Percentiles rank a stretch among this genome's conserved stretches.
These are phyloP conservation scores for Panellus pusillus DNA, from an alignment of 768 basidiomycete genomes.

Conservation along the genomic window DNA sequence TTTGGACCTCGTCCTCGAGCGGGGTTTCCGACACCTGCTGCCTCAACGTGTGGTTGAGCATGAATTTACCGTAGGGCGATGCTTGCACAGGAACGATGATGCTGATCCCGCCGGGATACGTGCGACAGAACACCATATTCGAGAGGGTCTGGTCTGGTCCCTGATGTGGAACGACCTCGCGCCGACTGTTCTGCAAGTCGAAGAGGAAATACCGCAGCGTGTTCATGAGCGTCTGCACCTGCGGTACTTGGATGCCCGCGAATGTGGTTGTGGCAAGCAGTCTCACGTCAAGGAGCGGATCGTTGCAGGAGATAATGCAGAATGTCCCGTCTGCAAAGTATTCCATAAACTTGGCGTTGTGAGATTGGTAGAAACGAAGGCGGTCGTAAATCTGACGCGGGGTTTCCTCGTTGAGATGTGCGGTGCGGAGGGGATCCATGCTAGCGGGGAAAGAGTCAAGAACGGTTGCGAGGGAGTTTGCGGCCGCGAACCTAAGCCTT, in stretches of 20 bases:
- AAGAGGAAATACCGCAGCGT: conserved; percentile 15
- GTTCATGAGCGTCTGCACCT: conserved; percentile 15
- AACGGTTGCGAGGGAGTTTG: background rate
- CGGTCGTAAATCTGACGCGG: conserved; percentile 8
- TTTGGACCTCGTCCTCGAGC: conserved; percentile 7
- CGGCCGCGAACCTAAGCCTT: background rate
- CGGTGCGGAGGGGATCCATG: conserved; percentile 11
- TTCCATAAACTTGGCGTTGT: conserved; percentile 16
- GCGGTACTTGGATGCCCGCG: background rate
- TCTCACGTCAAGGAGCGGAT: conserved; percentile 2
- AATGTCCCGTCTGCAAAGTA: conserved; percentile 12
- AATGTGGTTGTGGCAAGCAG: conserved; percentile 11
- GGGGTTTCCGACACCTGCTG: conserved; percentile 4
- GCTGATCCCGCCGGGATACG: background rate
- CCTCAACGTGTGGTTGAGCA: background rate
- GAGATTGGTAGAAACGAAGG: background rate
- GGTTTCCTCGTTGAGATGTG: conserved; percentile 6
- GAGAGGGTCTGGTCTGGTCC: conserved; percentile 15
- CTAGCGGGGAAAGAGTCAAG: background rate
- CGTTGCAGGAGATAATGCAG: conserved; percentile 2
- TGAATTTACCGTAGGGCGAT: background rate
- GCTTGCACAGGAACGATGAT: conserved; percentile 9
- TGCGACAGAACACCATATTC: conserved; percentile 13
- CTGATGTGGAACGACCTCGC: conserved; percentile 7
- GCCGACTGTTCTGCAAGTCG: conserved; percentile 13